A percentile compares a stretch with the other conserved stretches of the same genome.
These are phyloP conservation scores for Citrus mangshanensis DNA, from an alignment of 345 rosid species.

Conservation along the genomic window DNA sequence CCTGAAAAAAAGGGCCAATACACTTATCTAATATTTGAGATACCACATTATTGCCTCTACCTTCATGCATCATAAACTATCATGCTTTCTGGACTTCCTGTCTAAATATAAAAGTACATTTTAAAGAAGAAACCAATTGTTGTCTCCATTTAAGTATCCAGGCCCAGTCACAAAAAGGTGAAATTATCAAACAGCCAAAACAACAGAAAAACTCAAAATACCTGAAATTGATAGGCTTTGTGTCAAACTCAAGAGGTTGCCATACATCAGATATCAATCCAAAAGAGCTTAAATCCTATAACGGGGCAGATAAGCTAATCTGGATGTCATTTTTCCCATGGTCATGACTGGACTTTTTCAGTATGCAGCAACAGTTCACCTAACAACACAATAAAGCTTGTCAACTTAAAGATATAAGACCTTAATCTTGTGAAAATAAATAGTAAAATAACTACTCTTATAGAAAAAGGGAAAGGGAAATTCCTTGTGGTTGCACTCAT, in stretches of 20 bases:
- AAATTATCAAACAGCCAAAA: neutral
- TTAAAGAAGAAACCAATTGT: neutral
- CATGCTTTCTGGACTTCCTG: neutral
- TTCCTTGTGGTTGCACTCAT: neutral
- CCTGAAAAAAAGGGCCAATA: neutral
- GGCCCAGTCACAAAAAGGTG: neutral
- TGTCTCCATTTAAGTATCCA: slow-evolving; percentile 10
- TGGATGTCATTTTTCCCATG: slow-evolving; percentile 53
- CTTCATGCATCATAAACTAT: neutral
- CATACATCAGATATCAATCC: neutral
- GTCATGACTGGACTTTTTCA: slow-evolving; percentile 60
- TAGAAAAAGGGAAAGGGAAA: neutral
- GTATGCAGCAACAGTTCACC: slow-evolving; percentile 66
- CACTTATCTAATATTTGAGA: neutral
- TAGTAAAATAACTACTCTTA: neutral
- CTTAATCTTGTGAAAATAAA: neutral
- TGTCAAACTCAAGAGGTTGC: neutral
- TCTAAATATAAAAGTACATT: slow-evolving; percentile 9
- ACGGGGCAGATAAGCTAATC: slow-evolving; percentile 49
- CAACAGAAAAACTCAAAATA: slow-evolving; percentile 2
- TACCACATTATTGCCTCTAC: slow-evolving; percentile 13
- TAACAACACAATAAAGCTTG: slow-evolving; percentile 27
- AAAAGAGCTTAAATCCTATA: slow-evolving; percentile 18
- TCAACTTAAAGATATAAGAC: slow-evolving; percentile 10
- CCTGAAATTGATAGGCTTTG: slow-evolving; percentile 12